Base-by-base conservation (phyloP, 2,329 filamentous ascomycete genomes). In the Xylariaceae sp. region DNA sequence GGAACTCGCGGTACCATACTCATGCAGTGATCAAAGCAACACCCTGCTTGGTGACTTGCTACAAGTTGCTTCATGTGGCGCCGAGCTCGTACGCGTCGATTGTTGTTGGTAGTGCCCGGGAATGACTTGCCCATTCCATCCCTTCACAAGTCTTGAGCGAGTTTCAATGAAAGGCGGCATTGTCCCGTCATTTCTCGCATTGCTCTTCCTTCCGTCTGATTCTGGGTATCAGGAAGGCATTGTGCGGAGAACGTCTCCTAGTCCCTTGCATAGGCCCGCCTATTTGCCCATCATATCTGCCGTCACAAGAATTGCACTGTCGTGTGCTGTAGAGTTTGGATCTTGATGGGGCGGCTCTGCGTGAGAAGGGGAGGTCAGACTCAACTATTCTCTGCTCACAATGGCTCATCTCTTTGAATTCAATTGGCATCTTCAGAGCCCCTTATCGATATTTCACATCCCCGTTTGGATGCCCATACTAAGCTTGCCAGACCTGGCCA, bases 141-240 rank as follows among this genome's bases (percentile, higher is more conserved):
- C n/a, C 42, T 11, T 42, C 37, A 42, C 13, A 6, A 45, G 42
- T 6, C 13, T 13, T n/a, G 11, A 45, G 42, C 13, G 5, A 15
- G 10, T 2, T 44, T 35, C 2, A 15, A 23, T 42, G 49, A 52
- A 48, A 63, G 42, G 23, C 18, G 45, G 55, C 3, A 18, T n/a
- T 42, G 49, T 23, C 51, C 44, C 44, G 17, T 47, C 51, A 45
- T 54, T 51, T 39, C 23, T 51, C 57, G 56, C 55, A 34, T 45
- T 51, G 58, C 53, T 51, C 45, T 60, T 51, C 42, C 35, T 52
- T 51, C 37, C 53, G 51, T 52, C 44, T 51, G 2, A 35, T 18
- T 30, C 23, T 30, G 23, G 23, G 23, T 30, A 30, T 30, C 23
- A 30, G 23, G 23, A 30, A 30, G 23, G 4, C 37, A 42, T 13